These are phyloP conservation scores for Blastocystis sp. DNA, from an alignment of 352 stramenopile genomes.

Conservation along the genomic window DNA sequence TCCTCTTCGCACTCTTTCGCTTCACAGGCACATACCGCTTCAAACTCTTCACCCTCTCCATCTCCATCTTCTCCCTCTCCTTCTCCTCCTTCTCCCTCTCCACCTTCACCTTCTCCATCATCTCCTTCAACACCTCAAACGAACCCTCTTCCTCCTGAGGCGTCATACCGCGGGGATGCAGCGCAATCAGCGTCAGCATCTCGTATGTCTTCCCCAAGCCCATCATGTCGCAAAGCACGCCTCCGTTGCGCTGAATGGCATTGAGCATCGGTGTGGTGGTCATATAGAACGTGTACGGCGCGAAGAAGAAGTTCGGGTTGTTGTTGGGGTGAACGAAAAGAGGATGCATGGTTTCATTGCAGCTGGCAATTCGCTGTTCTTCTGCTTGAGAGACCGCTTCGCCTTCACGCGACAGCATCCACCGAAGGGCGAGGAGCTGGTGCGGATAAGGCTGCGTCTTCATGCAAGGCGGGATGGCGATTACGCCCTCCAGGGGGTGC, in stretches of 20 bases:
- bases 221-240: slow-evolving; percentile 61
- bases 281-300: not conserved
- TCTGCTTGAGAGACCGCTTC: not conserved
- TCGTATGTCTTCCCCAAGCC: slow-evolving; percentile 57
- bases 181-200: slow-evolving; percentile 37
- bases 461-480: not conserved
- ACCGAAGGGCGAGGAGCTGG: slow-evolving; percentile 1
- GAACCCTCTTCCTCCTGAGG: not conserved
- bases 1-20: not conserved
- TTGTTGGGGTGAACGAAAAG: not conserved
- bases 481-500: not conserved
- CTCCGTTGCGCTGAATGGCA: not conserved
- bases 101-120: too few species aligned
- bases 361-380: not conserved
- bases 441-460: slow-evolving; percentile 22
- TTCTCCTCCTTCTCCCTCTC: too few species aligned
- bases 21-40: not conserved
- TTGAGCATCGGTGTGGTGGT: not conserved
- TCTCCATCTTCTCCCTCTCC: too few species aligned
- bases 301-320: not conserved
- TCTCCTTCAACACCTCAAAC: not conserved
- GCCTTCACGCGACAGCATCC: slow-evolving; percentile 52
- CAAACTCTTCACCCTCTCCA: too few species aligned
- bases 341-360: slow-evolving; percentile 5
- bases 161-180: slow-evolving; percentile 1